Evolutionary conservation across 2,329 filamentous ascomycete genomes (phyloP), one percentile per base, ranked within the genome.

Genomic region (Fusarium buharicum): DNA sequence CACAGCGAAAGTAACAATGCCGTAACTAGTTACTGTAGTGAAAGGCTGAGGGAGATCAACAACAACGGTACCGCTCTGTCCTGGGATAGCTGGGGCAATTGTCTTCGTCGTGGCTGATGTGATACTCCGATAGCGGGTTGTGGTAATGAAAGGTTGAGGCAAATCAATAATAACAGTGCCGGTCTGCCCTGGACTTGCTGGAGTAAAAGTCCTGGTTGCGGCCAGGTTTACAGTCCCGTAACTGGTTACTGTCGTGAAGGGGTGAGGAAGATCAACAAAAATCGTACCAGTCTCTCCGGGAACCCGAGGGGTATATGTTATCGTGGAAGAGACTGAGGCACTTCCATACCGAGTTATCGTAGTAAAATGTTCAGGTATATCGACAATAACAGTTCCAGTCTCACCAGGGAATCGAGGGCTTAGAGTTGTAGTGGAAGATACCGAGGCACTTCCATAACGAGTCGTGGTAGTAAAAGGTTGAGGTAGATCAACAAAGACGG

Each of bases 11-110:
- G 37, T 37, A 9, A 44, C 31, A 7, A n/a, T 24, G 3, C 51
- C 49, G 4, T 39, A 55, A 3, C 18, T 12, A 1, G 48, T 55
- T 1, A 30, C 20, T 4, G 53, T 55, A 0, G 3, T 27, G 2
- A 28, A 56, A 12, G 51, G 51, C 4, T 55, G 50, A 6, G 54
- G 54, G 1, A 57, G 10, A 8, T 57, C 41, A 17, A 57, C 14
- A 1, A 55, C 12, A 0, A 57, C 24, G 3, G 54, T 57, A 5
- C 43, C 43, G 2, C 36, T 55, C 7, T 55, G 30, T 0, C 41
- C 46, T 3, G 46, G 6, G 9, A 20, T 11, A 9, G 14, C 31
- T 8, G n/a, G 22, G 11, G 14, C 30, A 10, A 22, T 3, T 7
- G 24, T 36, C 16, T 9, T 17, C 13, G 36, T 40, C 3, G 13